phyloP scores from a whole-genome alignment of 2,329 filamentous ascomycete genomes.

The Akanthomyces uredinophilus region DNA sequence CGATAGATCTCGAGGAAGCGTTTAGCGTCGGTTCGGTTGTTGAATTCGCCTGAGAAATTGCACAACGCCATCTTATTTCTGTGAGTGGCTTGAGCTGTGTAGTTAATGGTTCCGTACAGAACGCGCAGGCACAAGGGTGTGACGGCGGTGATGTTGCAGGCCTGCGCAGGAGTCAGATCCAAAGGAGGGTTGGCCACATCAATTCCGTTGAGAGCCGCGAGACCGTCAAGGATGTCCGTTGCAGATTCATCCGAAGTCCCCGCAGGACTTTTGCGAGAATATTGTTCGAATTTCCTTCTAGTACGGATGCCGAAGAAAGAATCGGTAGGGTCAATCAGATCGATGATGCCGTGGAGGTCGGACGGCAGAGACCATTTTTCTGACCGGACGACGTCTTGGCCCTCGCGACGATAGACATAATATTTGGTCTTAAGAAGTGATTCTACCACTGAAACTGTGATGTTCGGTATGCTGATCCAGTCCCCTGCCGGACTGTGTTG shows the following conservation, averaged over 20 bases:
- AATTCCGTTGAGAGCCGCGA: neutral
- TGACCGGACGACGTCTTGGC: neutral
- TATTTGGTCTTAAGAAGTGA: neutral
- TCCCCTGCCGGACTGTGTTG: slow-evolving; percentile 3
- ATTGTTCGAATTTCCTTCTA: neutral
- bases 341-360: neutral
- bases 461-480: neutral
- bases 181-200: slow-evolving; percentile 4
- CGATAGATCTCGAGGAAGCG: neutral
- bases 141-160: slow-evolving; percentile 1
- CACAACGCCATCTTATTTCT: slow-evolving; percentile 4
- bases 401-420: slow-evolving; percentile 1
- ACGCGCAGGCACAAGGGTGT: neutral
- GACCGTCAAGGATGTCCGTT: neutral
- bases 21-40: slow-evolving; percentile 6
- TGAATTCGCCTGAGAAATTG: slow-evolving; percentile 10
- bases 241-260: neutral
- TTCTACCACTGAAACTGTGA: neutral
- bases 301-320: neutral
- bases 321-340: slow-evolving; percentile 6
- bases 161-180: neutral
- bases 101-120: slow-evolving; percentile 2
- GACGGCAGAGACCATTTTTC: slow-evolving; percentile 5
- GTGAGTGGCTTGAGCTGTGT: neutral
- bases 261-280: neutral